Evolutionary conservation across 1,284 basidiomycete species (phyloP).

Genomic region (Porphyrellus sp.): DNA sequence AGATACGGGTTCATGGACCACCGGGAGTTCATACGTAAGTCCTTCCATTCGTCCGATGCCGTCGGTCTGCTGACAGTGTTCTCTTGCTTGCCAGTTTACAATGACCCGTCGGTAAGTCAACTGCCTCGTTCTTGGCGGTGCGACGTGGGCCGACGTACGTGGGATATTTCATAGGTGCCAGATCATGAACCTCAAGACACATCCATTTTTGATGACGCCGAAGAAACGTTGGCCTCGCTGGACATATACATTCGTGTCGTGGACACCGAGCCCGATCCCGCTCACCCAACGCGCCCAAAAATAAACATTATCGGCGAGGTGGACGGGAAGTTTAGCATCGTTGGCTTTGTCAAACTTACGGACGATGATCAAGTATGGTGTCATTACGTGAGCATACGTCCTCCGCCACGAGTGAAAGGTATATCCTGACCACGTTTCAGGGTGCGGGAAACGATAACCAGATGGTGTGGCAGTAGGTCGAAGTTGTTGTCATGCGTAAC

Average conservation of each 20-base stretch:
- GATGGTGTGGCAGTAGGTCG: conserved; percentile 58
- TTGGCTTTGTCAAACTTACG: conserved; percentile 56
- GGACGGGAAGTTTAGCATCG: conserved; percentile 43
- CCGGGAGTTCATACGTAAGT: conserved; percentile 54
- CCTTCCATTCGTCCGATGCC: neutral
- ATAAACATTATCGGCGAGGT: conserved; percentile 55
- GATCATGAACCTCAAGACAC: conserved; percentile 39
- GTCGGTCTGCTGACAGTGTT: conserved; percentile 9
- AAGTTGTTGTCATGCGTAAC: neutral
- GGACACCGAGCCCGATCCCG: conserved; percentile 41
- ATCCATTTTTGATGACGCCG: conserved; percentile 47
- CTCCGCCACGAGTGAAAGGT: neutral
- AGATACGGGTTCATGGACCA: conserved; percentile 70
- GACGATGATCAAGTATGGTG: conserved; percentile 56
- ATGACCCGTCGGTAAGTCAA: conserved; percentile 41
- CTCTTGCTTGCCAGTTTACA: conserved; percentile 43
- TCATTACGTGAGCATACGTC: conserved; percentile 52
- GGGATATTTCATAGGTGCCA: conserved; percentile 23
- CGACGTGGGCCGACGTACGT: conserved; percentile 2
- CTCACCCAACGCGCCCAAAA: conserved; percentile 49
- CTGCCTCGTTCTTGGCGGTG: neutral
- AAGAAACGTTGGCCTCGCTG: conserved; percentile 51
- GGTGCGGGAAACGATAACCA: conserved; percentile 55
- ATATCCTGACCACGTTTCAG: conserved; percentile 30
- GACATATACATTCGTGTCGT: conserved; percentile 46